Conservation (phyloP, 495 filamentous ascomycete species). For the Xanthoparmelia taractica region DNA sequence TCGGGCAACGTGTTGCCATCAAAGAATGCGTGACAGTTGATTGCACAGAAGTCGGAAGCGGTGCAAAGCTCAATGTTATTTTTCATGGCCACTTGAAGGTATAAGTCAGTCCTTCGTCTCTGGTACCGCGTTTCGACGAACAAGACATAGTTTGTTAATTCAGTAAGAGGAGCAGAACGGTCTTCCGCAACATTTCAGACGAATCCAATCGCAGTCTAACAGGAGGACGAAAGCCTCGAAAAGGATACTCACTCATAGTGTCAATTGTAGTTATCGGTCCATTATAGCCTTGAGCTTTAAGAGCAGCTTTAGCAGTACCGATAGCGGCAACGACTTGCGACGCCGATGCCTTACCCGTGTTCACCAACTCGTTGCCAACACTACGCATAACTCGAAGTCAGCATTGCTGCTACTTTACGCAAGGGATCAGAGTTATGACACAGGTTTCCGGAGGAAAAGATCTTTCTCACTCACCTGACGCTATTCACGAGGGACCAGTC, state of each 20-base stretch:
- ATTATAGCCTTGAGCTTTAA: constrained; percentile 57
- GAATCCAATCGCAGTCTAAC: background rate
- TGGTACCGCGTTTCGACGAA: background rate
- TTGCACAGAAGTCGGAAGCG: constrained; percentile 66
- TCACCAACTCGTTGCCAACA: constrained; percentile 77
- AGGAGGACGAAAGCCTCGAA: background rate
- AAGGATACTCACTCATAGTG: constrained; percentile 43
- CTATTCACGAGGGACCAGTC: constrained; percentile 63
- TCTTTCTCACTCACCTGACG: too few species aligned
- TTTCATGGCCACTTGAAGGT: constrained; percentile 41
- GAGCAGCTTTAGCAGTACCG: constrained; percentile 42
- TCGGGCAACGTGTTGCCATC: constrained; percentile 50
- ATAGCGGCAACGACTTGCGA: constrained; percentile 49
- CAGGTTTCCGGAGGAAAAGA: background rate
- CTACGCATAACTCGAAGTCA: constrained; percentile 20
- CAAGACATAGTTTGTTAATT: background rate
- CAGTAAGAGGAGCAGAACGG: background rate
- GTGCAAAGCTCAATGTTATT: constrained; percentile 63
- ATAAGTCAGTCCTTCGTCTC: background rate
- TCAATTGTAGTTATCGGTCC: constrained; percentile 76
- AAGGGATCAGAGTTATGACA: background rate
- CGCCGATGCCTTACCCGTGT: constrained; percentile 48
- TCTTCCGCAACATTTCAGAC: background rate
- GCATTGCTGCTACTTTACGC: background rate
- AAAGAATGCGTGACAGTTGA: constrained; percentile 83